Evolutionary conservation across 2,329 filamentous ascomycete genomes (phyloP).

Genomic region (Xylaria sp.): DNA sequence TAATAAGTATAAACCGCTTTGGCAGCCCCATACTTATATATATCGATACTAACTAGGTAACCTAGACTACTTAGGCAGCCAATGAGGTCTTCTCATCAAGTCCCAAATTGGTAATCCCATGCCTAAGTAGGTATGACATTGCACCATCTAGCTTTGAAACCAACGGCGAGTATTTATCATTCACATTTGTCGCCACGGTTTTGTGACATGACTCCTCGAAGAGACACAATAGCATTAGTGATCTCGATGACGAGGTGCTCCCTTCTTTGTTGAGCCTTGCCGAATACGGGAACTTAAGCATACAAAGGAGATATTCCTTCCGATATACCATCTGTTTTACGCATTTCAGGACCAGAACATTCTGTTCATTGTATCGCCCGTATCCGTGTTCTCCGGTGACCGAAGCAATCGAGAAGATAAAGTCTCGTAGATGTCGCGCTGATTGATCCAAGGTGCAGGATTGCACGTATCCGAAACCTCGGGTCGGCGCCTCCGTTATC

Average conservation of each 20-base stretch:
- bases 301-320: background rate
- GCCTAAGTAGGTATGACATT: background rate
- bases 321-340: too few relatives aligned
- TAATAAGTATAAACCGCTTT: too few relatives aligned
- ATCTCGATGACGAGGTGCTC: background rate
- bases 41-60: background rate
- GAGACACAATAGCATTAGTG: conserved; percentile 2
- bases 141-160: conserved; percentile 15
- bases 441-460: too few relatives aligned
- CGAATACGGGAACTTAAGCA: background rate
- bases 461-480: too few relatives aligned
- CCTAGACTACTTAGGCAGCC: background rate
- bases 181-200: conserved; percentile 4
- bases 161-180: conserved; percentile 12
- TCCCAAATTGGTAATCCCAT: conserved; percentile 20
- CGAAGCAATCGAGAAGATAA: too few relatives aligned
- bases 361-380: too few relatives aligned
- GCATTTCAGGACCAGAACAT: too few relatives aligned
- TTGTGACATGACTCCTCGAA: background rate
- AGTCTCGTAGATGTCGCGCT: too few relatives aligned
- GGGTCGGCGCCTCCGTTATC: too few relatives aligned
- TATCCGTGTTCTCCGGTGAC: too few relatives aligned
- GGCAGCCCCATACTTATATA: background rate
- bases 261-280: conserved; percentile 7
- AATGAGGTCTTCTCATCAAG: conserved; percentile 6